Conservation (phyloP, 768 basidiomycete genomes). For the Phylloporus sp. region DNA sequence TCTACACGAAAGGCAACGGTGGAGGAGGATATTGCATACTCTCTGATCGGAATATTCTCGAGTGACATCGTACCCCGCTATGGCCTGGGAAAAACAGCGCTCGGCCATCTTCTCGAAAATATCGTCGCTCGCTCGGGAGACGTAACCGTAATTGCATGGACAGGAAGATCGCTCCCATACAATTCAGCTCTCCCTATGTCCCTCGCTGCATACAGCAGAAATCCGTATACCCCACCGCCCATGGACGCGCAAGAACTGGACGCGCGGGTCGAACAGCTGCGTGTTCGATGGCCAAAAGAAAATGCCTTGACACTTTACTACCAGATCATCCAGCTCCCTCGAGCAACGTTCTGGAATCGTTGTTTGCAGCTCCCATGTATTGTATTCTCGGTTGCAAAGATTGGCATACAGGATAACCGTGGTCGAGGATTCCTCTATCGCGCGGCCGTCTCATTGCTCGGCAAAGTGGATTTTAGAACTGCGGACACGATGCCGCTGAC, state of each 20-base stretch:
- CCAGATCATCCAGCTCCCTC: background rate
- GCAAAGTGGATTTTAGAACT: too few species aligned
- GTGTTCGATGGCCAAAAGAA: background rate
- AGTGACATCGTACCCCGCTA: background rate
- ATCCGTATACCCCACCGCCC: background rate
- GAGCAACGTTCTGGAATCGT: background rate
- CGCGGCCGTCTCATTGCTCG: too few species aligned
- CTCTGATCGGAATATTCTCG: constrained; percentile 6
- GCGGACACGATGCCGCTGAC: too few species aligned
- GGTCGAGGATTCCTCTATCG: too few species aligned
- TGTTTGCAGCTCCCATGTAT: background rate
- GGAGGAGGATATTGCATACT: constrained; percentile 6
- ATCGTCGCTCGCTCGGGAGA: background rate
- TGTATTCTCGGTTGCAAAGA: background rate
- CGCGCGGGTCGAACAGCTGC: background rate
- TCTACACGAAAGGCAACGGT: constrained; percentile 1
- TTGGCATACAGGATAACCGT: background rate
- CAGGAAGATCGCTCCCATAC: constrained; percentile 1
- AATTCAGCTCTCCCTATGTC: constrained; percentile 5
- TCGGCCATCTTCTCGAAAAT: constrained; percentile 5
- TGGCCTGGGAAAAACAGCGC: background rate
- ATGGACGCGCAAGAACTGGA: background rate
- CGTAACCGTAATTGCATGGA: constrained; percentile 4
- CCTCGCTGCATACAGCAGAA: background rate
- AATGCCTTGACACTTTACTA: background rate